Percentiles rank a stretch among this genome's conserved stretches.
These are phyloP conservation scores for Coccomyxa sp. DNA, from an alignment of 139 green algal species.

Conservation along the genomic window DNA sequence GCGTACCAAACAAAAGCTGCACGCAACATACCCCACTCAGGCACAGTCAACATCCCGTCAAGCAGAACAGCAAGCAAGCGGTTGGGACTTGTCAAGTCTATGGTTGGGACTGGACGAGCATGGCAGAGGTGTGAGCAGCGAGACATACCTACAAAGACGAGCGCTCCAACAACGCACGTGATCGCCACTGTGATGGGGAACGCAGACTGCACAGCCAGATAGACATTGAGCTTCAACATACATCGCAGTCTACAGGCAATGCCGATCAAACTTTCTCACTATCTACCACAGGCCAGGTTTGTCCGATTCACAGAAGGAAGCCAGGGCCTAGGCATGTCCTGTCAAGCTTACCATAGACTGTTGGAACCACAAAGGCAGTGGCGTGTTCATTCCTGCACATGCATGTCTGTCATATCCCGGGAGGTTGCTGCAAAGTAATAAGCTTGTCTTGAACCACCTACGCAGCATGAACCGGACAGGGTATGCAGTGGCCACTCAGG, in stretches of 20 bases:
- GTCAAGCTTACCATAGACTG: background rate
- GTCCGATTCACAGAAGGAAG: background rate
- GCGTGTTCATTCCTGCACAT: constrained; percentile 20
- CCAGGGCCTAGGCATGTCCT: background rate
- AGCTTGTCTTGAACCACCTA: no score
- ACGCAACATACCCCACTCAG: constrained; percentile 1
- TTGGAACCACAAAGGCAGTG: background rate
- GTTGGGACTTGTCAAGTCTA: no score
- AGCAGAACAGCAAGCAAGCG: background rate
- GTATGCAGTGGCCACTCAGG: no score
- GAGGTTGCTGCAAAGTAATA: no score
- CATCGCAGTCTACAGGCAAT: no score
- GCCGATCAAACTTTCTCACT: no score
- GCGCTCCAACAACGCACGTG: background rate
- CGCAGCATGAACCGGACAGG: no score
- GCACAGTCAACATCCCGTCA: no score
- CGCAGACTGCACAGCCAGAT: background rate
- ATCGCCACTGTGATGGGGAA: constrained; percentile 1
- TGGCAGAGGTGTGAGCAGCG: no score
- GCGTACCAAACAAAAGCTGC: constrained; percentile 10
- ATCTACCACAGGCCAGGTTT: no score
- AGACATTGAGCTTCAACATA: background rate
- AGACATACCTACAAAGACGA: background rate
- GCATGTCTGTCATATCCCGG: no score
- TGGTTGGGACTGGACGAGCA: no score